Conservation (phyloP, 2,329 filamentous ascomycete species). For the Aspergillus sp. region DNA sequence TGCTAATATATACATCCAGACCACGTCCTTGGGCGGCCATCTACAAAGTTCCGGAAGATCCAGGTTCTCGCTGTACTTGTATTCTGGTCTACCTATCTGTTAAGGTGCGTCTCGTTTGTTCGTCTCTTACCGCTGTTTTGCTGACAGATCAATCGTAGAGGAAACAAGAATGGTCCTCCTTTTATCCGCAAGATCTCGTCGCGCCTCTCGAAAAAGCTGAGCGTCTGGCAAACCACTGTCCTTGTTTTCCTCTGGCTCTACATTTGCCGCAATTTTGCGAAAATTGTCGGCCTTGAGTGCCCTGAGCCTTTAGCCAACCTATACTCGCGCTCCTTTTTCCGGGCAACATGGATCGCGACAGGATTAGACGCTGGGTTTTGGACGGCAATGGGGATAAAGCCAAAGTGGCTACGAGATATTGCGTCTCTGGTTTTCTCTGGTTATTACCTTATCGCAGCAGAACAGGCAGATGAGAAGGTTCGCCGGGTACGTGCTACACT, state of each 20-base stretch:
- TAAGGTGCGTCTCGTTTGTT: slow-evolving; percentile 58
- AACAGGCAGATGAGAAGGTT: slow-evolving; percentile 95
- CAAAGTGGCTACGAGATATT: slow-evolving; percentile 78
- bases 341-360: slow-evolving; percentile 94
- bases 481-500: slow-evolving; percentile 82
- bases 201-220: slow-evolving; percentile 69
- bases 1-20: slow-evolving; percentile 52
- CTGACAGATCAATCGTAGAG: slow-evolving; percentile 53
- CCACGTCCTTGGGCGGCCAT: slow-evolving; percentile 88
- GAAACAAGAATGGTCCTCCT: slow-evolving; percentile 77
- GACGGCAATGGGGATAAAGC: slow-evolving; percentile 91
- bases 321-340: slow-evolving; percentile 89
- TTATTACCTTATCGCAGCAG: slow-evolving; percentile 90
- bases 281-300: slow-evolving; percentile 84
- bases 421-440: slow-evolving; percentile 79
- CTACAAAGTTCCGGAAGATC: slow-evolving; percentile 84
- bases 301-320: slow-evolving; percentile 93
- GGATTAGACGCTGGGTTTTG: slow-evolving; percentile 95
- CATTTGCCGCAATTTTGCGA: slow-evolving; percentile 87
- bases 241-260: slow-evolving; percentile 90
- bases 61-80: slow-evolving; percentile 89
- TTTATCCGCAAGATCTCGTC: slow-evolving; percentile 60
- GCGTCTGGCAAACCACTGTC: slow-evolving; percentile 86
- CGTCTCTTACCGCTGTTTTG: background rate
- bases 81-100: slow-evolving; percentile 86